A percentile compares a stretch with the other conserved stretches of the same genome.
Evolutionary conservation across 441 rosid species (phyloP).

Genomic region (Omphalea diandra): DNA sequence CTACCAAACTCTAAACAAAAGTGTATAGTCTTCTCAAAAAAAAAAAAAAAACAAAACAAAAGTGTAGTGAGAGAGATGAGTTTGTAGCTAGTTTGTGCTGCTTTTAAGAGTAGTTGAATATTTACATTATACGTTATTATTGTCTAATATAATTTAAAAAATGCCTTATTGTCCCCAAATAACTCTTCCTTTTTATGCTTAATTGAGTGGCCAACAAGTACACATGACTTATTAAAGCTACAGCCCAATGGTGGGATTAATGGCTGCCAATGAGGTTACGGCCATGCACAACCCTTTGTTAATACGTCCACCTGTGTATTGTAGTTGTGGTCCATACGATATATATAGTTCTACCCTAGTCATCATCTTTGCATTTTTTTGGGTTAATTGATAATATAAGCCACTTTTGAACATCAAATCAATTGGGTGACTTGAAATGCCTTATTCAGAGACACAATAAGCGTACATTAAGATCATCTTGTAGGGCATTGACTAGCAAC

Average conservation of each 20-base stretch:
- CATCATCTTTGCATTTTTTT: too few species aligned
- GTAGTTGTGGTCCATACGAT: background rate
- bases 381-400: background rate
- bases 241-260: conserved; percentile 32
- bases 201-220: conserved; percentile 60
- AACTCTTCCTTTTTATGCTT: conserved; percentile 22
- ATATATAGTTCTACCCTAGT: conserved; percentile 11
- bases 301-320: conserved; percentile 25
- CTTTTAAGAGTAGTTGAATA: conserved; percentile 44
- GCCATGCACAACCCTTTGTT: conserved; percentile 36
- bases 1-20: background rate
- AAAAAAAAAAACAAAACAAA: too few species aligned
- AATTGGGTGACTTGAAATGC: conserved; percentile 11
- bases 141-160: conserved; percentile 28
- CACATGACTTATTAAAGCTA: conserved; percentile 28
- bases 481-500: conserved; percentile 26
- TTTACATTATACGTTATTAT: conserved; percentile 31
- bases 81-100: conserved; percentile 11
- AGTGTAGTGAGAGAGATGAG: background rate
- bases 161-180: conserved; percentile 40
- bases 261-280: conserved; percentile 31
- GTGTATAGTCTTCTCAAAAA: too few species aligned
- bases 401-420: conserved; percentile 27
- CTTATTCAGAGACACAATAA: conserved; percentile 22
- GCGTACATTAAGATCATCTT: conserved; percentile 23